Conservation (phyloP, 1,284 basidiomycete genomes). For the Ustilago xerochloae region DNA sequence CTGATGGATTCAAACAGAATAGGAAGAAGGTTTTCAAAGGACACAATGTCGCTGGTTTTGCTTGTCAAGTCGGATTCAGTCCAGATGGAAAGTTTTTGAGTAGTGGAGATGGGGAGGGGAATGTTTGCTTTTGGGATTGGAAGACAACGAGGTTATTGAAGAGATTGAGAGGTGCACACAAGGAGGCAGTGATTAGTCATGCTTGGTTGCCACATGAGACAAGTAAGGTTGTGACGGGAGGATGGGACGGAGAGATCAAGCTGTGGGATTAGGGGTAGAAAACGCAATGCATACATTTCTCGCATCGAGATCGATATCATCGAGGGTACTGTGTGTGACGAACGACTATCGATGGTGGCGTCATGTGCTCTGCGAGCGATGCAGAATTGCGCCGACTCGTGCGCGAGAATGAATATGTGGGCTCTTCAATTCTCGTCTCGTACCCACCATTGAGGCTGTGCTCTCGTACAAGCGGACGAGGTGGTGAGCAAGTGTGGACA, state of each 20-base stretch:
- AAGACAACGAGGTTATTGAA: constrained; percentile 93
- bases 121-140: constrained; percentile 99
- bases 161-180: constrained; percentile 81
- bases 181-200: constrained; percentile 94
- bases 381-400: too few relatives aligned
- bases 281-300: neutral
- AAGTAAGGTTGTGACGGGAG: constrained; percentile 88
- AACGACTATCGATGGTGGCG: too few relatives aligned
- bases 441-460: too few relatives aligned
- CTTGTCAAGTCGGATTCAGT: constrained; percentile 94
- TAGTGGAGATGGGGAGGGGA: constrained; percentile 92
- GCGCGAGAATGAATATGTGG: too few relatives aligned
- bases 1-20: constrained; percentile 93
- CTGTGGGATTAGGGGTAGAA: constrained; percentile 75
- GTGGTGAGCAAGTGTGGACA: too few relatives aligned
- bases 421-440: too few relatives aligned
- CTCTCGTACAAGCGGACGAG: too few relatives aligned
- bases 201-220: constrained; percentile 98
- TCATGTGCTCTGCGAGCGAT: too few relatives aligned
- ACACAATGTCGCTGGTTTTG: constrained; percentile 94
- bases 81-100: constrained; percentile 98
- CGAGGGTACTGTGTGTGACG: neutral
- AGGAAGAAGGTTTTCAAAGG: constrained; percentile 98
- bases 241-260: constrained; percentile 97
- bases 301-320: too few relatives aligned